These are phyloP conservation scores for Fusarium sp. DNA, from an alignment of 2,329 filamentous ascomycete species.

Conservation along the genomic window DNA sequence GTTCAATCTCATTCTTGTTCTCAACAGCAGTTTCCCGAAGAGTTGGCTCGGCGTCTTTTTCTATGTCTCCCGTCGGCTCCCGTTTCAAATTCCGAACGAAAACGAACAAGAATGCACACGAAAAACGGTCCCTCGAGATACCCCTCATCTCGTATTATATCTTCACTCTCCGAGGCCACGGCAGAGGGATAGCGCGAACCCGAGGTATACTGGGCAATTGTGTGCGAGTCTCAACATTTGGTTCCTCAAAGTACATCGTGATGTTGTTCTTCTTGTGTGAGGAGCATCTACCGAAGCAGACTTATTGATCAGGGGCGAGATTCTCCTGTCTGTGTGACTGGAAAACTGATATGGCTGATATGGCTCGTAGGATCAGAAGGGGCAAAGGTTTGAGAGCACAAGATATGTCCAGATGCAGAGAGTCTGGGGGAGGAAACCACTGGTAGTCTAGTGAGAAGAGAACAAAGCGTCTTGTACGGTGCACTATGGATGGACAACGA, in stretches of 20 bases:
- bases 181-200: slow-evolving; percentile 4
- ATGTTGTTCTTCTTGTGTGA: slow-evolving; percentile 4
- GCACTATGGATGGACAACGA: neutral
- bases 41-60: slow-evolving; percentile 7
- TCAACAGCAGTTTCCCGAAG: neutral
- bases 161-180: slow-evolving; percentile 19
- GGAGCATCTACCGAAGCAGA: slow-evolving; percentile 40
- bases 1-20: slow-evolving; percentile 33
- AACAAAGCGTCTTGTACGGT: neutral
- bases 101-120: neutral
- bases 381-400: slow-evolving; percentile 5
- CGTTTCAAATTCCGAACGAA: neutral
- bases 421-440: slow-evolving; percentile 6
- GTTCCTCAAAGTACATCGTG: slow-evolving; percentile 16
- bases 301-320: slow-evolving; percentile 16
- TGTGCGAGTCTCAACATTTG: slow-evolving; percentile 11
- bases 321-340: slow-evolving; percentile 25
- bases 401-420: neutral
- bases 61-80: slow-evolving; percentile 15
- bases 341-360: neutral
- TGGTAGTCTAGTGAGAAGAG: slow-evolving; percentile 15
- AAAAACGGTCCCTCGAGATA: neutral
- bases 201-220: slow-evolving; percentile 2
- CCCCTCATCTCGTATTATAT: slow-evolving; percentile 31
- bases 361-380: neutral